Evolutionary conservation across 1,139 yeast genomes (phyloP), one percentile per base, ranked within the genome.

Genomic region (Saccharomycopsis hybrid): DNA sequence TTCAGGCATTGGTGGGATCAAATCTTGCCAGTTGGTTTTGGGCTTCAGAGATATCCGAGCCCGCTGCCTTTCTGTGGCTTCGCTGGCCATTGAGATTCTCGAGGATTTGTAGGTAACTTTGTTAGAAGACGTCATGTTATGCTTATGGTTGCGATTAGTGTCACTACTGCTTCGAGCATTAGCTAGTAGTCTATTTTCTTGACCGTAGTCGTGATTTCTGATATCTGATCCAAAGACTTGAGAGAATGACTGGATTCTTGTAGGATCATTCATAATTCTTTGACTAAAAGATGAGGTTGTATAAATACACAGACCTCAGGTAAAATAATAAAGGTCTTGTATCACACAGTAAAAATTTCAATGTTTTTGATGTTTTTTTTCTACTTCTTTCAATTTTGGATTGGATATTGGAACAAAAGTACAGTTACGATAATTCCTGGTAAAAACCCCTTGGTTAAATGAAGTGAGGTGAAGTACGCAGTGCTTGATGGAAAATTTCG

Each of bases 1-100:
- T 27, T 46, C 44, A 13, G 68, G 67, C 57, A 63, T 55, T 24
- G 68, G 68, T 9, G 67, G 67, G n/a, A 65, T 65, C 44, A 64
- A 56, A 13, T 60, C 53, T 8, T 63, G 59, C 68, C 68, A 65
- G 40, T 60, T 58, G 8, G 47, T 24, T 32, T 47, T 13, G 11
- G 42, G 44, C 33, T 25, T 41, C n/a, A 9, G 41, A 18, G 39
- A 46, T 11, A 9, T 5, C 5, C 39, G 13, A 9, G 24, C 29
- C 27, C 35, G 35, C 41, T 25, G 18, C 13, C 35, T 29, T 13
- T 18, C 13, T 8, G 40, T 37, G 8, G 8, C n/a, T n/a, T 32
- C n/a, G 36, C n/a, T 32, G 18, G 18, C 18, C 18, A 18, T 18
- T 18, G 18, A 18, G 18, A 18, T 11, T 5, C n/a, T 28, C 7